Evolutionary conservation across 345 rosid genomes (phyloP), one percentile per base, ranked within the genome.

Genomic region (Lenwebbia sp.): DNA sequence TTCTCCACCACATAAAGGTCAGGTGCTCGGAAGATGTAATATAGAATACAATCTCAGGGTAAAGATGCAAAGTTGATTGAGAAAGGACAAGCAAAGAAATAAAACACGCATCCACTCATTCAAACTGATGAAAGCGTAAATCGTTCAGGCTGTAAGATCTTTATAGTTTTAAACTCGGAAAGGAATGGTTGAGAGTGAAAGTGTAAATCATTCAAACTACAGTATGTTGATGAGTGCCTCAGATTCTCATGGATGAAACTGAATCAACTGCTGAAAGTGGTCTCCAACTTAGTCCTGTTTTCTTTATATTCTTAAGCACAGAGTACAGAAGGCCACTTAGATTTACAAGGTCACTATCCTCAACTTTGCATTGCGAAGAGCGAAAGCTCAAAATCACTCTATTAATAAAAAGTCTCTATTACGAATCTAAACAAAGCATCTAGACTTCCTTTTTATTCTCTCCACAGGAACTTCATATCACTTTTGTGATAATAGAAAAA

Each of bases 41-140:
- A 0, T 5, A 58, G 33, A 58, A 17, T n/a, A n/a, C 65, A 58
- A 2, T 58, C 2, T 58, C 33, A 58, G 0, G 1, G 65, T 58
- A 58, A n/a, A 58, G 65, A 58, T 58, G 0, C 65, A 58, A n/a
- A n/a, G 15, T 58, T 58, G 70, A 58, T 2, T 1, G 19, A 58
- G 33, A 58, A 58, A n/a, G 70, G 33, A n/a, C 70, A 2, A 3
- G 60, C 4, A 13, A 9, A 56, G n/a, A 23, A 56, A 56, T 14
- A 62, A 30, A 28, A 7, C 22, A 62, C 0, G 1, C 75, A 62
- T 30, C 40, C 1, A 30, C 37, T n/a, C 8, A 40, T 3, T 52
- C 54, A 52, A 52, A 52, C 54, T 3, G 54, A 6, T 52, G 54
- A 52, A 13, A 52, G 17, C 7, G 53, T 51, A 51, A 51, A 62